Conservation (phyloP, 2,329 filamentous ascomycete species). For the Colletotrichum tamarilloi region DNA sequence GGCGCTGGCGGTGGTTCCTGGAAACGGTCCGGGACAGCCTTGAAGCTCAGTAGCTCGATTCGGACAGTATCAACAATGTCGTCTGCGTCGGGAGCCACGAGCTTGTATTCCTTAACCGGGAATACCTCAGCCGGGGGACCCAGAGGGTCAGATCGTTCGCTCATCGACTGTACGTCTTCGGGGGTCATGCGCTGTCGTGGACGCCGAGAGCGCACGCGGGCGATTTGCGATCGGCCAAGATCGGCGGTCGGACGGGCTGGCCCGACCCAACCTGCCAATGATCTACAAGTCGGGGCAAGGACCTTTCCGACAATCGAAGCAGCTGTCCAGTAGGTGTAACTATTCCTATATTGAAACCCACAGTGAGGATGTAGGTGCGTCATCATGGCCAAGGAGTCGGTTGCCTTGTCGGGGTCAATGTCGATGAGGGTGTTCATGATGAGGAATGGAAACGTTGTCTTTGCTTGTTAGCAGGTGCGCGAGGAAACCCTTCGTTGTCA, state of each 20-base stretch:
- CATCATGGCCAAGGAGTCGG: slow-evolving; percentile 73
- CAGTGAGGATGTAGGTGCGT: slow-evolving; percentile 76
- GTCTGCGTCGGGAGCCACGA: slow-evolving; percentile 67
- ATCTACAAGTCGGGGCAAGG: slow-evolving; percentile 76
- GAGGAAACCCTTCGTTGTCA: neutral
- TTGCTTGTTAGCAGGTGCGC: neutral
- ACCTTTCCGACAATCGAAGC: slow-evolving; percentile 81
- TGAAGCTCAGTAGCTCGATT: slow-evolving; percentile 74
- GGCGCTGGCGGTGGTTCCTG: slow-evolving; percentile 46
- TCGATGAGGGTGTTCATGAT: slow-evolving; percentile 84
- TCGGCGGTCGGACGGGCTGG: slow-evolving; percentile 76
- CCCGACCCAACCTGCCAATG: slow-evolving; percentile 80
- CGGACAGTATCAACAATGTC: slow-evolving; percentile 73
- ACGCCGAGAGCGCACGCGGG: slow-evolving; percentile 71
- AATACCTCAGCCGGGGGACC: slow-evolving; percentile 72
- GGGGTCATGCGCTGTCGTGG: slow-evolving; percentile 67
- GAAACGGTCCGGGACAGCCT: slow-evolving; percentile 49
- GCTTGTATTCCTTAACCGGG: slow-evolving; percentile 74
- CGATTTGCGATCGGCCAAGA: slow-evolving; percentile 76
- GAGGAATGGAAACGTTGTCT: slow-evolving; percentile 75
- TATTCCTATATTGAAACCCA: slow-evolving; percentile 80
- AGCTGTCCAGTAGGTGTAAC: slow-evolving; percentile 82
- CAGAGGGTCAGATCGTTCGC: slow-evolving; percentile 74
- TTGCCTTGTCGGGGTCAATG: slow-evolving; percentile 75
- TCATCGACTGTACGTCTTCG: slow-evolving; percentile 74